Base-by-base conservation (phyloP, 768 basidiomycete genomes). In the Lentinula raphanica region DNA sequence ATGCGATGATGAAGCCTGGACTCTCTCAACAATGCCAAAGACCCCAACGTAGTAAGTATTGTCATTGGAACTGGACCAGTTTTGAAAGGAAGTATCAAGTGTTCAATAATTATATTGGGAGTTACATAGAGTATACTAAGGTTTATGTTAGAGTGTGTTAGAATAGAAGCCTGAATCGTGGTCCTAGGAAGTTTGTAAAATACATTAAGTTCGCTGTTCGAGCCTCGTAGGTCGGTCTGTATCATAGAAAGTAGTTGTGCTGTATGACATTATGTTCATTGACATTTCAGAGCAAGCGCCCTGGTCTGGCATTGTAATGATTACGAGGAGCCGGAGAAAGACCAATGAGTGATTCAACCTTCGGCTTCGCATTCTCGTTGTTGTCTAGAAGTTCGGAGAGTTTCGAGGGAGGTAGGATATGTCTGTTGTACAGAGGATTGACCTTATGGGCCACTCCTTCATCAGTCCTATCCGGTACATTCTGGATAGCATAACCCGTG, bases 341-440 rank as follows among this genome's bases (percentile, higher is more conserved):
- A 23, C 51, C 36, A 31, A 15, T 36, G 23, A 39, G 25, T 29
- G 32, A 11, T 19, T 36, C 36, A 12, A 36, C 28, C 9, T 40
- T 49, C 32, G 23, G 28, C 13, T 17, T 32, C 8, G n/a, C 15
- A 39, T 23, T 29, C n/a, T 60, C 48, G 15, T 51, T 36, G 29
- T 54, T 55, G 23, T 45, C 64, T 31, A 67, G 27, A 19, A 71
- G 61, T 21, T 67, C 62, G 6, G 64, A 62, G 17, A 71, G 63
- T 38, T 64, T 60, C 42, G 65, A 66, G 19, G 60, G 68, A 49
- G 66, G 63, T 31, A 71, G 54, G 25, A 72, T 73, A 38, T 69
- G 63, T 54, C 60, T 61, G 27, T 46, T 54, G 19, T 60, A 46
- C 32, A 56, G 60, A 50, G 54, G 54, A 45, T 32, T n/a, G 13